phyloP scores from a whole-genome alignment of 805 yeast genomes.

The Candida vaughaniae region DNA sequence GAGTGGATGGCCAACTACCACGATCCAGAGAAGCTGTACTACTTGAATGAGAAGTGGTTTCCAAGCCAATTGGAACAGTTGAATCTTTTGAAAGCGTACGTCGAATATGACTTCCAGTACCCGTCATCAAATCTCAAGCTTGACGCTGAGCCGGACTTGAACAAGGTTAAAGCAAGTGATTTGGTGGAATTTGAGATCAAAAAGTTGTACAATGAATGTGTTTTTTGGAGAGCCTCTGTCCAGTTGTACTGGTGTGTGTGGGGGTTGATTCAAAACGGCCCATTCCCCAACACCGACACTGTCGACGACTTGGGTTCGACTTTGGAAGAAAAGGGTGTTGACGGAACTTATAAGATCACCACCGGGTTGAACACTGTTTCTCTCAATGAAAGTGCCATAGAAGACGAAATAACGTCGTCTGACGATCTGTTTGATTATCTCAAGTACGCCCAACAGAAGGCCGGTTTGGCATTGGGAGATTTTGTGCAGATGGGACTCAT shows the following conservation, averaged over 20 bases:
- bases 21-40: conserved; percentile 51
- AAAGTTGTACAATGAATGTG: conserved; percentile 59
- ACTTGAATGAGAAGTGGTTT: conserved; percentile 52
- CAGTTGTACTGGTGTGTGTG: conserved; percentile 84
- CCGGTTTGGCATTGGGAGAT: conserved; percentile 74
- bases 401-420: conserved; percentile 35
- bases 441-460: conserved; percentile 72
- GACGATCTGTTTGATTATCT: conserved; percentile 77
- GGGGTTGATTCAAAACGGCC: conserved; percentile 83
- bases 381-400: conserved; percentile 19
- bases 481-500: conserved; percentile 57
- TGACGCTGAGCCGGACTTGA: conserved; percentile 13
- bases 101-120: conserved; percentile 52
- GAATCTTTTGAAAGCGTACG: conserved; percentile 75
- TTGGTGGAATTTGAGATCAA: conserved; percentile 45
- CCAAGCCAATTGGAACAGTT: conserved; percentile 70
- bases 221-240: conserved; percentile 78
- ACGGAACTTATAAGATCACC: conserved; percentile 39
- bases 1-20: conserved; percentile 98
- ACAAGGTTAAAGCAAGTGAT: conserved; percentile 17
- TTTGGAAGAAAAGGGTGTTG: conserved; percentile 34
- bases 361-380: conserved; percentile 58
- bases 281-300: conserved; percentile 19
- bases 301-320: conserved; percentile 12
- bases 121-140: conserved; percentile 32